Percentiles rank a stretch among this genome's conserved stretches.
phyloP scores from a whole-genome alignment of 768 basidiomycete species.

The Pisolithus tinctorius region DNA sequence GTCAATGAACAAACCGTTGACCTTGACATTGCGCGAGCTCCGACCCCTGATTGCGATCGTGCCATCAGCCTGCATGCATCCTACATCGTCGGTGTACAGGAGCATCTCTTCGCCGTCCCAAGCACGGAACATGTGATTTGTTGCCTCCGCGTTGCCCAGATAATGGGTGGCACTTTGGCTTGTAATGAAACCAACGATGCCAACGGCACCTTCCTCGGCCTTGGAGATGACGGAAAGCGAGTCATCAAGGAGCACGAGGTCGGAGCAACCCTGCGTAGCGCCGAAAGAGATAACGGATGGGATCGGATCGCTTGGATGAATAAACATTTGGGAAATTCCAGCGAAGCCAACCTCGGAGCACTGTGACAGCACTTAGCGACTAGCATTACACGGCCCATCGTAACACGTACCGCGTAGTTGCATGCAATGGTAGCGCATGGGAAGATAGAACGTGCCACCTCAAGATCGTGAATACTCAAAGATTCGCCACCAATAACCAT shows the following conservation, averaged over 20 bases:
- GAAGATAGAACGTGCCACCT: slow-evolving; percentile 19
- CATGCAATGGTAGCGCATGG: slow-evolving; percentile 23
- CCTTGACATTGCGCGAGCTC: slow-evolving; percentile 24
- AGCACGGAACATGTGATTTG: slow-evolving; percentile 23
- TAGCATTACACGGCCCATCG: neutral
- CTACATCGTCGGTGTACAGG: slow-evolving; percentile 25
- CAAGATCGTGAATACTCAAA: slow-evolving; percentile 18
- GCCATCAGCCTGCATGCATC: slow-evolving; percentile 21
- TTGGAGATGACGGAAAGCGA: slow-evolving; percentile 17
- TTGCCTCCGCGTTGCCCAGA: slow-evolving; percentile 20
- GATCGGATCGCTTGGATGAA: slow-evolving; percentile 18
- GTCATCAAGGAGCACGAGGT: slow-evolving; percentile 22
- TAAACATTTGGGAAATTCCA: slow-evolving; percentile 25
- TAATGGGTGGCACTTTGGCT: slow-evolving; percentile 22
- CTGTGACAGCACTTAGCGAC: slow-evolving; percentile 6
- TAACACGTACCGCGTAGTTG: slow-evolving; percentile 23
- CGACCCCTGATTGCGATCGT: slow-evolving; percentile 21
- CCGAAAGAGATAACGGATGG: slow-evolving; percentile 22
- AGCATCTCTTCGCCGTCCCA: slow-evolving; percentile 18
- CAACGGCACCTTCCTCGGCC: slow-evolving; percentile 16
- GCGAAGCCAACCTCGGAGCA: slow-evolving; percentile 27
- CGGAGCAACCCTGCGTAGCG: slow-evolving; percentile 22
- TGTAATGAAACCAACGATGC: slow-evolving; percentile 22
- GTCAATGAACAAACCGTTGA: slow-evolving; percentile 25
- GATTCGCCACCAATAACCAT: slow-evolving; percentile 29